Percentiles rank a stretch among this genome's conserved stretches.
These are phyloP conservation scores for Datisca glomerata DNA, from an alignment of 306 rosid genomes.

Conservation along the genomic window DNA sequence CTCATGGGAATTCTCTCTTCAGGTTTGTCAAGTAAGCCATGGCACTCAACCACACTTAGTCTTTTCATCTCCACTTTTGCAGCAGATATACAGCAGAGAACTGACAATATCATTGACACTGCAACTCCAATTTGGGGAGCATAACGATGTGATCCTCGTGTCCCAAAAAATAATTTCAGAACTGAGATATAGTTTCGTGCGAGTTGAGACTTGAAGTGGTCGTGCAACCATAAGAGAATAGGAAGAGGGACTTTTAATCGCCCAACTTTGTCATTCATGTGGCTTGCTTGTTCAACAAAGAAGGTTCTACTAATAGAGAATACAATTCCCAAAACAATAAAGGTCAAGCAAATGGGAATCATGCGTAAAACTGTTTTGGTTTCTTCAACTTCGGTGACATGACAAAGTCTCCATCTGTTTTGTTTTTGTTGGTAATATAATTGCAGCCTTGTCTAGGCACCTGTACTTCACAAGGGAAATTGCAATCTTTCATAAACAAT, in stretches of 20 bases:
- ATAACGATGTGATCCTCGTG: not conserved
- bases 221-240: slow-evolving; percentile 6
- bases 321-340: slow-evolving; percentile 11
- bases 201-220: not conserved
- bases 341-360: slow-evolving; percentile 12
- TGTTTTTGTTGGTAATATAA: slow-evolving; percentile 2
- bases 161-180: too few relatives aligned
- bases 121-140: slow-evolving; percentile 9
- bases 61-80: slow-evolving; percentile 19
- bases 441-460: slow-evolving; percentile 28
- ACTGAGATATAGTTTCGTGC: not conserved
- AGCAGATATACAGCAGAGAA: slow-evolving; percentile 18
- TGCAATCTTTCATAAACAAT: not conserved
- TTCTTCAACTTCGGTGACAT: slow-evolving; percentile 23
- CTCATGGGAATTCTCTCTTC: slow-evolving; percentile 8
- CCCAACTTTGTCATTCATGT: slow-evolving; percentile 18
- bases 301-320: slow-evolving; percentile 14
- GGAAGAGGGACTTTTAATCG: slow-evolving; percentile 12
- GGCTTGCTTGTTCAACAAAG: slow-evolving; percentile 15
- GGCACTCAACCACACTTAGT: slow-evolving; percentile 4
- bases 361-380: slow-evolving; percentile 9
- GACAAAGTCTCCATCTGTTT: slow-evolving; percentile 20
- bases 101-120: slow-evolving; percentile 11
- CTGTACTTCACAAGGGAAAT: not conserved
- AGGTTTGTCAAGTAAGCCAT: slow-evolving; percentile 1